Evolutionary conservation across 164 flowering plant species (phyloP).

Genomic region (Hamamelis virginiana): DNA sequence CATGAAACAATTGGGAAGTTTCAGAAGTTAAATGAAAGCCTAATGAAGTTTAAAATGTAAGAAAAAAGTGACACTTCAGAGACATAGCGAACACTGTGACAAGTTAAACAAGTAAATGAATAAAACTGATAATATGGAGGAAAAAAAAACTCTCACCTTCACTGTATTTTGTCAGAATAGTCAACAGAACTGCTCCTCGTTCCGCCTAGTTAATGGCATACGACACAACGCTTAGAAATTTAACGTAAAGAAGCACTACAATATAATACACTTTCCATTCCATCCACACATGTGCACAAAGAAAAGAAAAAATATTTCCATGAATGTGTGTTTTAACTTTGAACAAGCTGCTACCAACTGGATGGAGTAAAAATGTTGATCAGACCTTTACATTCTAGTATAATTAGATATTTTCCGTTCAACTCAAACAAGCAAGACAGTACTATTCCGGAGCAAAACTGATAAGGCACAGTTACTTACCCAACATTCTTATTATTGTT

Average conservation of each 20-base stretch:
- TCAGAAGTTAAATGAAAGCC: no score
- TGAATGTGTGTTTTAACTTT: not conserved
- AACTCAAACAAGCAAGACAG: not conserved
- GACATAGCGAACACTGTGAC: no score
- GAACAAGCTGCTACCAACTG: not conserved
- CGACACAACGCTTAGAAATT: constrained; percentile 1
- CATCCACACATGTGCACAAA: not conserved
- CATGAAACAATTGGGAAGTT: no score
- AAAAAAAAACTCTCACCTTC: constrained; percentile 31
- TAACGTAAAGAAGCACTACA: not conserved
- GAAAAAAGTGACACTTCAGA: no score
- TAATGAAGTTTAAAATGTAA: no score
- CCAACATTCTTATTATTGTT: not conserved
- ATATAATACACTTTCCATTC: not conserved
- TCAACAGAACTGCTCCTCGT: constrained; percentile 31
- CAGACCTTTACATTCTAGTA: not conserved
- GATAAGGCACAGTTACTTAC: not conserved
- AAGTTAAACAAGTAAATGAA: no score
- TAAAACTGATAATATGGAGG: not conserved
- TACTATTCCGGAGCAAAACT: not conserved
- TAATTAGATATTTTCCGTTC: no score
- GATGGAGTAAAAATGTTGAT: not conserved
- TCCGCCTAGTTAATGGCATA: constrained; percentile 31
- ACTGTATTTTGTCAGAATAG: constrained; percentile 35
- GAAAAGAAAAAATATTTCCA: not conserved